phyloP scores from a whole-genome alignment of 805 yeast genomes.

The Monosporozyma aquatica region DNA sequence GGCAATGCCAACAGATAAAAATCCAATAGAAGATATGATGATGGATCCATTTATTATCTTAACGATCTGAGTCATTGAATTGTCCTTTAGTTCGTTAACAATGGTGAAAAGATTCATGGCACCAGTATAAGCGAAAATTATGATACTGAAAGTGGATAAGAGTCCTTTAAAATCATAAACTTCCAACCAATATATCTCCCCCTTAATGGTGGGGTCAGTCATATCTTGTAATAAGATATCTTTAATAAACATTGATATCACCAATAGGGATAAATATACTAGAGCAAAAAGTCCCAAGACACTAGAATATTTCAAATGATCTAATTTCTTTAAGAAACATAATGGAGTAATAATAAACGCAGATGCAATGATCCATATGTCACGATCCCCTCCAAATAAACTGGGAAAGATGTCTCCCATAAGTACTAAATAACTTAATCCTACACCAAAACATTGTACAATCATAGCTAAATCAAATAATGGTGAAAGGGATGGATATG shows the following conservation, averaged over 20 bases:
- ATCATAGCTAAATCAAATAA: constrained; percentile 70
- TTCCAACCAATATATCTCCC: constrained; percentile 34
- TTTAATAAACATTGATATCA: constrained; percentile 43
- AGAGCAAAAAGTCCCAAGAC: constrained; percentile 61
- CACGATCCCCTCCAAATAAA: constrained; percentile 39
- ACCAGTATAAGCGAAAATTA: constrained; percentile 74
- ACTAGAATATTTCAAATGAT: constrained; percentile 61
- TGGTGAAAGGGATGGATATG: constrained; percentile 61
- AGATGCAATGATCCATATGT: constrained; percentile 40
- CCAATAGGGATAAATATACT: constrained; percentile 39
- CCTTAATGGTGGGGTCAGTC: constrained; percentile 34
- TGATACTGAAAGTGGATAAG: constrained; percentile 59
- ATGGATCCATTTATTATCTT: constrained; percentile 42
- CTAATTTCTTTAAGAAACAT: constrained; percentile 51
- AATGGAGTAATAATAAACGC: constrained; percentile 51
- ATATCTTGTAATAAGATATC: constrained; percentile 26
- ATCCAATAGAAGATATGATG: constrained; percentile 45
- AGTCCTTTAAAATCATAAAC: constrained; percentile 38
- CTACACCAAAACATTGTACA: constrained; percentile 73
- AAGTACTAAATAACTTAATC: constrained; percentile 59
- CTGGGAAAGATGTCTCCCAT: constrained; percentile 72
- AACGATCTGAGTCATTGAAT: constrained; percentile 40
- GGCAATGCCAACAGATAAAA: constrained; percentile 51
- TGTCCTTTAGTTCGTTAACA: constrained; percentile 55
- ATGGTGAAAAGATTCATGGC: constrained; percentile 75